A percentile compares a stretch with the other conserved stretches of the same genome.
Evolutionary conservation across 768 basidiomycete species (phyloP).

Genomic region (Phlebiopsis flavidoalba): DNA sequence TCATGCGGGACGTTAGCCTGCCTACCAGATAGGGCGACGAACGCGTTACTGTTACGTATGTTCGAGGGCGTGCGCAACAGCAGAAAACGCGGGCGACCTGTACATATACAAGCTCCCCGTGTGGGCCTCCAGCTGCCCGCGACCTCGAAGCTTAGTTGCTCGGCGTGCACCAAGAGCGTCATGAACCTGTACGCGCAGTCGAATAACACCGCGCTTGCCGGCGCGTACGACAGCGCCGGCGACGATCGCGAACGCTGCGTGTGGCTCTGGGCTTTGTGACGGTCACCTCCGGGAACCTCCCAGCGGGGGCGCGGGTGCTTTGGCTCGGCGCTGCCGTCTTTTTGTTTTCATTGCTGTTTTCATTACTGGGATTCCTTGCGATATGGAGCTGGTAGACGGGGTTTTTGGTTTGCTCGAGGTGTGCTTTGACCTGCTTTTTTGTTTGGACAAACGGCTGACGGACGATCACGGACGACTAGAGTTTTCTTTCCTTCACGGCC

Average conservation of each 20-base stretch:
- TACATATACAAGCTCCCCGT: conserved; percentile 69
- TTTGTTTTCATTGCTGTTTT: background rate
- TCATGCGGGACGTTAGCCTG: conserved; percentile 65
- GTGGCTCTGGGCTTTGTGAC: conserved; percentile 46
- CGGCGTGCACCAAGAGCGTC: conserved; percentile 54
- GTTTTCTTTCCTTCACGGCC: background rate
- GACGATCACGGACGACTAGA: background rate
- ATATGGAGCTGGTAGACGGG: background rate
- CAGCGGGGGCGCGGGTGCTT: background rate
- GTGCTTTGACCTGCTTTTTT: background rate
- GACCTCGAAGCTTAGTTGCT: conserved; percentile 50
- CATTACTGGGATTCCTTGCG: background rate
- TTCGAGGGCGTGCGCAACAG: conserved; percentile 53
- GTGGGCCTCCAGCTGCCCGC: conserved; percentile 51
- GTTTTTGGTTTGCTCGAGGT: background rate
- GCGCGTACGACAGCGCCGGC: conserved; percentile 49
- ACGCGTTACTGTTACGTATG: conserved; percentile 73
- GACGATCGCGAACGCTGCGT: conserved; percentile 38
- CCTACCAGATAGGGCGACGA: conserved; percentile 46
- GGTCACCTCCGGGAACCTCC: background rate
- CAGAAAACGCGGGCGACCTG: conserved; percentile 61
- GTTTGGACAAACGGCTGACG: background rate
- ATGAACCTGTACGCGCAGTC: conserved; percentile 48
- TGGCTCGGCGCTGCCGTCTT: background rate
- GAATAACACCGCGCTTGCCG: conserved; percentile 32